Conservation (phyloP, 1,139 yeast genomes). For the Suhomyces maxii region DNA sequence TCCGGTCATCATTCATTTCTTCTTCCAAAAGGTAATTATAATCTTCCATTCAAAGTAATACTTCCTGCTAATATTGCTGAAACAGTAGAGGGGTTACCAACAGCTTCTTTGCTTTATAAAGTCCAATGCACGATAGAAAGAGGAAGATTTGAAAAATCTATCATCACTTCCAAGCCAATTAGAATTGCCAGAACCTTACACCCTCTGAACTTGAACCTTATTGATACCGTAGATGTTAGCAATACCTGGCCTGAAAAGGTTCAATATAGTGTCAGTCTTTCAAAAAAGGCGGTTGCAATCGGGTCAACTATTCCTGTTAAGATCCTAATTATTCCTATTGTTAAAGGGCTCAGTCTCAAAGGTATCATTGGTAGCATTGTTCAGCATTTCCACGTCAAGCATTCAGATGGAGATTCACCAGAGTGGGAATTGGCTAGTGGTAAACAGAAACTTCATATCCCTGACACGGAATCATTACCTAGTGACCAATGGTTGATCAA, state of each 20-base stretch:
- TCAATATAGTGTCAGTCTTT: constrained; percentile 60
- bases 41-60: constrained; percentile 56
- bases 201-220: constrained; percentile 48
- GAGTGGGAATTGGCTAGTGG: constrained; percentile 44
- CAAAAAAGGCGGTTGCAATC: constrained; percentile 58
- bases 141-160: constrained; percentile 48
- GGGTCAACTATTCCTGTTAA: constrained; percentile 57
- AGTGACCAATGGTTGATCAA: constrained; percentile 54
- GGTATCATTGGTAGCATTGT: constrained; percentile 50
- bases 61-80: constrained; percentile 65
- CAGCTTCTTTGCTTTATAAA: constrained; percentile 57
- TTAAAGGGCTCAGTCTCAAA: constrained; percentile 55
- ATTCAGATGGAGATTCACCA: constrained; percentile 40
- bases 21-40: constrained; percentile 65
- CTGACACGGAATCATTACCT: constrained; percentile 28
- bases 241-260: constrained; percentile 67
- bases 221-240: constrained; percentile 58
- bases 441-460: constrained; percentile 29
- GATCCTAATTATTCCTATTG: constrained; percentile 57
- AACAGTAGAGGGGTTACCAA: constrained; percentile 62
- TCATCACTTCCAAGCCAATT: constrained; percentile 33
- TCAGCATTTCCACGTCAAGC: constrained; percentile 49
- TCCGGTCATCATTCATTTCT: constrained; percentile 39
- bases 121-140: constrained; percentile 57
- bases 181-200: constrained; percentile 52